Evolutionary conservation across 441 rosid genomes (phyloP), one percentile per base, ranked within the genome.

Genomic region (Macaranga tanarius): DNA sequence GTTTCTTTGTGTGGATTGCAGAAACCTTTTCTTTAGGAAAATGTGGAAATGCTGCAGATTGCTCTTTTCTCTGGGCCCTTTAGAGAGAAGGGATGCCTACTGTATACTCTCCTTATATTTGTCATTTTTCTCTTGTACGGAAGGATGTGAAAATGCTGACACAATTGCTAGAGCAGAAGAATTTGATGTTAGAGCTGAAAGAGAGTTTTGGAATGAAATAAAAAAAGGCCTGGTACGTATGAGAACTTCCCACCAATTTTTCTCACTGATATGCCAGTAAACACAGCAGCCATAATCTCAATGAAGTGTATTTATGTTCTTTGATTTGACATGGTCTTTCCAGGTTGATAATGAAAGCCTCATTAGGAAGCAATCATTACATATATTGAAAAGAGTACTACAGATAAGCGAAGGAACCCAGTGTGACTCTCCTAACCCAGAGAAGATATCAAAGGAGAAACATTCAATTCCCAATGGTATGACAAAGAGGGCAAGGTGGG

Each of bases 51-150:
- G 95, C 85, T 88, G 99, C 86, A 82, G 80, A 81, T 84, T 74
- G 73, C 80, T 95, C 76, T 91, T 95, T 85, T 86, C 88, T 62
- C 90, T 79, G 72, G 97, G 97, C 65, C 70, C 87, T 48, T 75
- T 87, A 69, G 99, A 95, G 88, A 89, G 97, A 86, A 89, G 97
- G 79, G 97, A 95, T 88, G 95, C 96, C 62, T 91, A 91, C 77
- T 69, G 77, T 67, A 76, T 88, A 44, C 96, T 95, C 75, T 91
- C 97, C 70, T 63, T 95, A 71, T 87, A 82, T 71, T 71, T 91
- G 76, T 87, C 95, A 70, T 84, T 79, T 80, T 80, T 81, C 74
- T 78, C 85, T 70, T 77, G 71, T 73, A 58, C 52, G 40, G 87
- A 79, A 16, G 82, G 64, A 78, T 68, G 67, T 47, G 83, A 70